A percentile compares a stretch with the other conserved stretches of the same genome.
These are phyloP conservation scores for Capsicum baccatum DNA, from an alignment of 257 asterid genomes.

Conservation along the genomic window DNA sequence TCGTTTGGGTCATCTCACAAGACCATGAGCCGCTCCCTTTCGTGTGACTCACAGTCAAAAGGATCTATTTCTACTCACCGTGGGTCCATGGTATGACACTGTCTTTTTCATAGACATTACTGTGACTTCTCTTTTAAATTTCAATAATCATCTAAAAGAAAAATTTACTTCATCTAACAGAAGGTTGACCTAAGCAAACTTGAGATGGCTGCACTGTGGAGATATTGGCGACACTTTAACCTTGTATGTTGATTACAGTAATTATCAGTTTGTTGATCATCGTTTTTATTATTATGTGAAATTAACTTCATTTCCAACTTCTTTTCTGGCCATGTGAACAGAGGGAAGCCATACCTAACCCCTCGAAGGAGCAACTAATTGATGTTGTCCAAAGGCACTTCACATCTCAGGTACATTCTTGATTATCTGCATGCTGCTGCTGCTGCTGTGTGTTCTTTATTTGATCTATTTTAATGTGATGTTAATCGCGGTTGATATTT, in stretches of 20 bases:
- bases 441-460: neutral
- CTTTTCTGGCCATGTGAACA: slow-evolving; percentile 25
- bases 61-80: slow-evolving; percentile 57
- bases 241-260: slow-evolving; percentile 58
- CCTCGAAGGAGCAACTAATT: slow-evolving; percentile 81
- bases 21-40: slow-evolving; percentile 64
- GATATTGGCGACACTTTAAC: slow-evolving; percentile 85
- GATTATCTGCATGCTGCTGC: neutral
- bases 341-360: slow-evolving; percentile 82
- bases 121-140: neutral
- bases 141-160: neutral
- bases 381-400: slow-evolving; percentile 95
- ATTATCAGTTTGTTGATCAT: neutral
- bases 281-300: neutral
- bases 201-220: slow-evolving; percentile 86
- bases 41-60: slow-evolving; percentile 72
- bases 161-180: slow-evolving; percentile 33
- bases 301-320: neutral
- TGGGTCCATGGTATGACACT: slow-evolving; percentile 58
- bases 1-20: slow-evolving; percentile 56
- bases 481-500: neutral
- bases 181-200: slow-evolving; percentile 92
- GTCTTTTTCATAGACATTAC: neutral
- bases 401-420: slow-evolving; percentile 67
- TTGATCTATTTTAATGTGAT: neutral